A percentile compares a stretch with the other conserved stretches of the same genome.
These are phyloP conservation scores for Populus nigra DNA, from an alignment of 345 rosid genomes.

Conservation along the genomic window DNA sequence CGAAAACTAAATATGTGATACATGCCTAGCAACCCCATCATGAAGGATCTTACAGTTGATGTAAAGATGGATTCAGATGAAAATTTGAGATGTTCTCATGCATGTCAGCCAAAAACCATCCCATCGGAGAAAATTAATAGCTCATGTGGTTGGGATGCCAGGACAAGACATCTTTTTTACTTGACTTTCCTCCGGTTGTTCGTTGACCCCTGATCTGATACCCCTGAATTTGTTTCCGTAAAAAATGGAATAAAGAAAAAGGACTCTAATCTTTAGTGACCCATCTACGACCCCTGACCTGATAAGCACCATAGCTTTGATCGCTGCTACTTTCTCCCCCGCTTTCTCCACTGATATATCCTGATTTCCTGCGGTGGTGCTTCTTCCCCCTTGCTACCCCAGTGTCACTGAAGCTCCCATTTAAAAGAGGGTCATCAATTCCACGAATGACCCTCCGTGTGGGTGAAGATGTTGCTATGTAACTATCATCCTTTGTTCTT, in stretches of 20 bases:
- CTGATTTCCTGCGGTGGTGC: constrained; percentile 57
- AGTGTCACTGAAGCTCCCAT: constrained; percentile 86
- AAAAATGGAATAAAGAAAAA: not conserved
- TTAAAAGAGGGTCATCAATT: constrained; percentile 90
- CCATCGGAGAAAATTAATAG: not conserved
- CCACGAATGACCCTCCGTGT: constrained; percentile 75
- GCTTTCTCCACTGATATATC: constrained; percentile 74
- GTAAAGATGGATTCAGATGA: not conserved
- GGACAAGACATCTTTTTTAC: not conserved
- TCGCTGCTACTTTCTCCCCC: constrained; percentile 98
- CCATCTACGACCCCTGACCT: constrained; percentile 79
- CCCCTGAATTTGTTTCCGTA: not conserved
- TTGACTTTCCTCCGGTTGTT: not conserved
- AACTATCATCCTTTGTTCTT: constrained; percentile 86
- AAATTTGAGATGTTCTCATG: not conserved
- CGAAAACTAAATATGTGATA: not conserved
- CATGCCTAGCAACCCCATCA: not conserved
- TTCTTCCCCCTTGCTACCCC: constrained; percentile 65
- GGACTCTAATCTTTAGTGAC: constrained; percentile 60
- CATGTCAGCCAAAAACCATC: constrained; percentile 11
- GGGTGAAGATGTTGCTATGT: constrained; percentile 53
- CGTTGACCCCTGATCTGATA: not conserved
- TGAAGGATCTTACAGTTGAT: not conserved
- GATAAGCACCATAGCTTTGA: constrained; percentile 68
- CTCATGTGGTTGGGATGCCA: not conserved